Evolutionary conservation across 352 stramenopile species (phyloP).

Genomic region (Phytophthora ramorum): DNA sequence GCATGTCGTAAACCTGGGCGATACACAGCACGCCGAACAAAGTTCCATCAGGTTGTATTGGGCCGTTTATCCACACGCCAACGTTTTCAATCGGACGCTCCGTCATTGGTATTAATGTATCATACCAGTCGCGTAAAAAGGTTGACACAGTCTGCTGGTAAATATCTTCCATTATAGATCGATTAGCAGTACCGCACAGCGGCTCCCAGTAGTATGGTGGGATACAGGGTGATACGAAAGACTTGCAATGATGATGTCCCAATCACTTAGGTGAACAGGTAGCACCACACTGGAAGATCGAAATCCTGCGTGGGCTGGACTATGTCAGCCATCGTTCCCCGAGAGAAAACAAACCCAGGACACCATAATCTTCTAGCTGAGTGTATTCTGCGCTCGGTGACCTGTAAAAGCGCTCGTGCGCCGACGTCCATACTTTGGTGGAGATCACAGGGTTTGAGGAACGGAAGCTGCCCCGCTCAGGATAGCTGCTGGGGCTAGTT

Average conservation of each 20-base stretch:
- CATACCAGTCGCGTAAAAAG: constrained; percentile 1
- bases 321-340: too few relatives aligned
- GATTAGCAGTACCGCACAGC: background rate
- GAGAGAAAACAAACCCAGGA: too few relatives aligned
- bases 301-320: too few relatives aligned
- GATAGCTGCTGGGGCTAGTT: too few relatives aligned
- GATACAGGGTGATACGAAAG: background rate
- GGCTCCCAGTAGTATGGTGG: constrained; percentile 15
- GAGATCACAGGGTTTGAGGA: too few relatives aligned
- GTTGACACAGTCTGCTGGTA: background rate
- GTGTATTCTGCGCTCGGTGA: too few relatives aligned
- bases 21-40: constrained; percentile 6
- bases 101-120: background rate
- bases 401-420: too few relatives aligned
- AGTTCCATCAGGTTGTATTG: constrained; percentile 1
- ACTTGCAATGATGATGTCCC: constrained; percentile 1
- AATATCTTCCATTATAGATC: background rate
- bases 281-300: background rate
- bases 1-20: background rate
- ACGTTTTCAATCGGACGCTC: background rate
- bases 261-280: constrained; percentile 6
- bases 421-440: too few relatives aligned
- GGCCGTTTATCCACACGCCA: background rate
- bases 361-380: too few relatives aligned
- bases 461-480: too few relatives aligned